Conservation (phyloP, 208 protist genomes). For the Acanthamoeba sp. region DNA sequence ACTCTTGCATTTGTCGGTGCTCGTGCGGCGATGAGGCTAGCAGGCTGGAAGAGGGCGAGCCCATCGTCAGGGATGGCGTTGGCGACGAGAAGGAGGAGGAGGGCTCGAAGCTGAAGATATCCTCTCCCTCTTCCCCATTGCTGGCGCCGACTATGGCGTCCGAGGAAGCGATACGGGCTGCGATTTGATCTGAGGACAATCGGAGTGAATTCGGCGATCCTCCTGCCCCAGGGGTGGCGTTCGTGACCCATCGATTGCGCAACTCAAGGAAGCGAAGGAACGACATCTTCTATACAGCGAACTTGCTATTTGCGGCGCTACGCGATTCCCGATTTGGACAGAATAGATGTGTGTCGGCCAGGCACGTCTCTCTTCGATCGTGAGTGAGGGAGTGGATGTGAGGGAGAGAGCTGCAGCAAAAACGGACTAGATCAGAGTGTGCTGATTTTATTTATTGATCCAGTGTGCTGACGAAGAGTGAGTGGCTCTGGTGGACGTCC, state of each 20-base stretch:
- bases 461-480: not conserved
- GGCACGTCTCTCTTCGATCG: too few species aligned
- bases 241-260: conserved; percentile 33
- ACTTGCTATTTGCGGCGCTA: too few species aligned
- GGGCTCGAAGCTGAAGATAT: conserved; percentile 2
- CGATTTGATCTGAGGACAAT: not conserved
- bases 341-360: too few species aligned
- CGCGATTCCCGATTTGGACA: too few species aligned
- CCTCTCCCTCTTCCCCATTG: not conserved
- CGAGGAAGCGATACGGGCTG: not conserved
- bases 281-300: not conserved
- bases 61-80: not conserved
- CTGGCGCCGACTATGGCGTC: not conserved
- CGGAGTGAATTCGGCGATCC: not conserved
- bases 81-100: not conserved
- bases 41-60: not conserved
- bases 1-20: conserved; percentile 35
- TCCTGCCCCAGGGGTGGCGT: not conserved
- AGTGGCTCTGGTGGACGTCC: not conserved
- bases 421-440: too few species aligned
- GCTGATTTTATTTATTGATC: too few species aligned
- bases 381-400: too few species aligned
- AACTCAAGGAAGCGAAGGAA: conserved; percentile 53
- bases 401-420: too few species aligned
- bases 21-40: not conserved